These are phyloP conservation scores for Xanthoconium separans DNA, from an alignment of 1,284 basidiomycete genomes.

Conservation along the genomic window DNA sequence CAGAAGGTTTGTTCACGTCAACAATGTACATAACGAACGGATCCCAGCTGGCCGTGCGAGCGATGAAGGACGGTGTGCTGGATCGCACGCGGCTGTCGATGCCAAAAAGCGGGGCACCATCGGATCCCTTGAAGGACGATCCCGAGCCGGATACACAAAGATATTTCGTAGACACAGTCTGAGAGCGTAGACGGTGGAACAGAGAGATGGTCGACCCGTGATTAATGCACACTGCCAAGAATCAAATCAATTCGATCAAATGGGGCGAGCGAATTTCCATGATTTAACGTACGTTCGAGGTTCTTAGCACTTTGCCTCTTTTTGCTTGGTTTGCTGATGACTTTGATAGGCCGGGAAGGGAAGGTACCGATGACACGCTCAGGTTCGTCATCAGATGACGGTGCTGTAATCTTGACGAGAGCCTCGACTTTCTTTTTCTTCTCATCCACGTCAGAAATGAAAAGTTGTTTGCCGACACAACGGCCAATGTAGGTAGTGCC, in stretches of 20 bases:
- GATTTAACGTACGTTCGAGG: conserved; percentile 73
- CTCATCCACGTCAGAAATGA: conserved; percentile 88
- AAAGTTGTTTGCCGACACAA: conserved; percentile 87
- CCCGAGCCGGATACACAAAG: conserved; percentile 91
- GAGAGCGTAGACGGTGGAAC: conserved; percentile 92
- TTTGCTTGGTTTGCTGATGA: conserved; percentile 96
- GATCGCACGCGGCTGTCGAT: conserved; percentile 71
- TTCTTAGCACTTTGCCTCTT: conserved; percentile 94
- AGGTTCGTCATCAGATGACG: conserved; percentile 73
- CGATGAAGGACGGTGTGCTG: conserved; percentile 80
- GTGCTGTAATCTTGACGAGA: conserved; percentile 84
- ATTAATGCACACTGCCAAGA: conserved; percentile 80
- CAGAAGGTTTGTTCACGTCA: conserved; percentile 78
- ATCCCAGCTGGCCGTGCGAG: conserved; percentile 84
- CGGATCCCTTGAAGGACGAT: conserved; percentile 87
- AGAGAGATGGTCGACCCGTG: conserved; percentile 95
- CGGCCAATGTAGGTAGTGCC: conserved; percentile 83
- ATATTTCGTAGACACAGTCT: conserved; percentile 94
- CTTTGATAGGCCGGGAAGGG: conserved; percentile 91
- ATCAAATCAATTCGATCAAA: conserved; percentile 16
- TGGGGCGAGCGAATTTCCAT: conserved; percentile 17
- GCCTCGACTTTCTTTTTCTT: conserved; percentile 93
- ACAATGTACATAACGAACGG: conserved; percentile 96
- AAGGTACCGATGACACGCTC: conserved; percentile 84
- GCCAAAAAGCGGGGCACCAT: conserved; percentile 81